These are phyloP conservation scores for Oryza meyeriana DNA, from an alignment of 176 grass and related monocot genomes.

Conservation along the genomic window DNA sequence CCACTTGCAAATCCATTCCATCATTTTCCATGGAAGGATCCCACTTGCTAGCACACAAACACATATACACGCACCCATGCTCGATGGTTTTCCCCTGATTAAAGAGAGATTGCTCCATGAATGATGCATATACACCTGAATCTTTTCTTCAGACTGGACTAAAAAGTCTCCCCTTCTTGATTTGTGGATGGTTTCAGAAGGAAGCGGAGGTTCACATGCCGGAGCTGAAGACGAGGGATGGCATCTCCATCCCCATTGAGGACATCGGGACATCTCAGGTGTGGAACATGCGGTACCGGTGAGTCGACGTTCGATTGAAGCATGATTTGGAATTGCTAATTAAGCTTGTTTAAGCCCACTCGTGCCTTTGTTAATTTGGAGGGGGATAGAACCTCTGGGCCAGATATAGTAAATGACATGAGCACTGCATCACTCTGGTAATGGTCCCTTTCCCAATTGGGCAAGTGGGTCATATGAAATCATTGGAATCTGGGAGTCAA, in stretches of 20 bases:
- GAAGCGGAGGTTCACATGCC: slow-evolving; percentile 88
- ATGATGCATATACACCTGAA: neutral
- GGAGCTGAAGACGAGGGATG: slow-evolving; percentile 79
- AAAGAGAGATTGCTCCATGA: neutral
- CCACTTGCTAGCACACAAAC: slow-evolving; percentile 8
- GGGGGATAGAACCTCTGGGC: neutral
- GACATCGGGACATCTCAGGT: slow-evolving; percentile 75
- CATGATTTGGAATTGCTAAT: neutral
- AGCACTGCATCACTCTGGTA: slow-evolving; percentile 2
- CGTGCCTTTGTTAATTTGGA: slow-evolving; percentile 25
- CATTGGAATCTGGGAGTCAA: slow-evolving; percentile 24
- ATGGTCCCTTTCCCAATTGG: slow-evolving; percentile 42
- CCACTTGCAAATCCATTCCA: slow-evolving; percentile 4
- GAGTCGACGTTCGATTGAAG: neutral
- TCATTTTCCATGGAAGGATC: neutral
- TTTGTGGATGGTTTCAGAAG: slow-evolving; percentile 69
- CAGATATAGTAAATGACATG: slow-evolving; percentile 38
- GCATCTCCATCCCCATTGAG: slow-evolving; percentile 86
- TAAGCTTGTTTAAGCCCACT: slow-evolving; percentile 4
- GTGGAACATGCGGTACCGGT: slow-evolving; percentile 99
- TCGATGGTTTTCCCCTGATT: neutral
- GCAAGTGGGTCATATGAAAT: slow-evolving; percentile 51
- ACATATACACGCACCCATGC: neutral
- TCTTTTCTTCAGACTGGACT: neutral
- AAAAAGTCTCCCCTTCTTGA: slow-evolving; percentile 14